Conservation (phyloP, 805 yeast species). For the Hanseniaspora lachancei region DNA sequence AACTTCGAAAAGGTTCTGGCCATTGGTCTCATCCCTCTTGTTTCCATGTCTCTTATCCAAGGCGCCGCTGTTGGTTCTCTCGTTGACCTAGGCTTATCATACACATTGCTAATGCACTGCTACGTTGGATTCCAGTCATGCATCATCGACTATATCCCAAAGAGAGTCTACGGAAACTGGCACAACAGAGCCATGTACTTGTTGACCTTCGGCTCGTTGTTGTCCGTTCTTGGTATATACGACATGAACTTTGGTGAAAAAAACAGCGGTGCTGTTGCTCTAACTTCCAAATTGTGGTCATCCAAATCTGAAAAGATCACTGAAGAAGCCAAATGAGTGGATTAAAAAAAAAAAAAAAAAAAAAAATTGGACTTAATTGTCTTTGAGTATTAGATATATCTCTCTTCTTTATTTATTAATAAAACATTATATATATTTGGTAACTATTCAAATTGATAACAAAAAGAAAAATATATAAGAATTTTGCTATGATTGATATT, state of each 20-base stretch:
- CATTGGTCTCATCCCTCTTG: constrained; percentile 61
- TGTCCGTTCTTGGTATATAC: constrained; percentile 69
- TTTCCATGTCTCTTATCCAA: constrained; percentile 59
- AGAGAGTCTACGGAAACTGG: constrained; percentile 69
- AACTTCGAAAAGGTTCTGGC: constrained; percentile 67
- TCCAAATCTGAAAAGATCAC: constrained; percentile 15
- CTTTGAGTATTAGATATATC: background rate
- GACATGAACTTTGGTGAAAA: constrained; percentile 51
- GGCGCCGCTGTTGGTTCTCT: constrained; percentile 55
- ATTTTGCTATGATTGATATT: too few species aligned
- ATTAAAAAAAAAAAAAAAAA: background rate
- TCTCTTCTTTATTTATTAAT: too few species aligned
- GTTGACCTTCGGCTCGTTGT: constrained; percentile 57
- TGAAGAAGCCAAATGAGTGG: background rate
- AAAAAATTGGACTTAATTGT: background rate
- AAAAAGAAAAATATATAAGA: too few species aligned
- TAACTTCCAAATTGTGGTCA: constrained; percentile 51
- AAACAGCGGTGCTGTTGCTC: constrained; percentile 62
- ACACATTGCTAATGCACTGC: constrained; percentile 59
- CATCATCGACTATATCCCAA: constrained; percentile 84
- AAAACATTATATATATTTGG: too few species aligned
- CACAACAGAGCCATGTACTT: constrained; percentile 55
- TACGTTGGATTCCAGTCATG: constrained; percentile 83
- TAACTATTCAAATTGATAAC: background rate
- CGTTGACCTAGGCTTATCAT: constrained; percentile 57